Evolutionary conservation across 139 green algal genomes (phyloP), one percentile per base, ranked within the genome.

Genomic region (Eudorina sp.): DNA sequence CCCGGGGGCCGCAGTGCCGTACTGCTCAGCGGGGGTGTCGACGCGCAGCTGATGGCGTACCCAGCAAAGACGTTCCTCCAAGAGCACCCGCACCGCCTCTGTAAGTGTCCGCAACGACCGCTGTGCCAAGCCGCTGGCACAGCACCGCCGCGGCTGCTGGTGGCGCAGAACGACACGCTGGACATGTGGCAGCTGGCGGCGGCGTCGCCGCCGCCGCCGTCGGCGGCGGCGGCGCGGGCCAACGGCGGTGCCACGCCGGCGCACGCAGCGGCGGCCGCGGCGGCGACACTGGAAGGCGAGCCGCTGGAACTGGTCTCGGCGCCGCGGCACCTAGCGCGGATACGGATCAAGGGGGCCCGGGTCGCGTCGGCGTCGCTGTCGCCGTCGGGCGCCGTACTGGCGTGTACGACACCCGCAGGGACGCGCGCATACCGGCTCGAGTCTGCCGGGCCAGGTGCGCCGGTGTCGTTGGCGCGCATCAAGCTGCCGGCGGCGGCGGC

Each of bases 11-110:
- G 9, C 3, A 4, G 73, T 45, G 21, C 73, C 43, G 27, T 81
- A 43, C 73, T 99, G 83, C 66, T 98, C 16, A 95, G 92, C 18
- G 97, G 95, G 19, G 96, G 96, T 34, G 96, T 90, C n/a, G 89
- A 92, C 62, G 86, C 88, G 7, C 89, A 92, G 86, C 83, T 94
- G 21, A 75, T 93, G 6, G 90, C 88, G 1, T 93, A 93, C 62
- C 84, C 88, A 21, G 83, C 88, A 2, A 27, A 38, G 45, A 23
- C 46, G 16, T 92, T 92, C 51, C 76, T 91, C 21, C 82, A 95
- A 55, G 89, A 94, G 89, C 93, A 95, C 77, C 92, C 93, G 16
- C 76, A 89, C 2, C 86, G 93, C 38, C 91, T 97, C 41, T 94
- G 90, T 89, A 92, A 91, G 80, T 83, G 78, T 23, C 95, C 96